A percentile compares a stretch with the other conserved stretches of the same genome.
Evolutionary conservation across 768 basidiomycete species (phyloP).

Genomic region (Gautieria morchelliformis): DNA sequence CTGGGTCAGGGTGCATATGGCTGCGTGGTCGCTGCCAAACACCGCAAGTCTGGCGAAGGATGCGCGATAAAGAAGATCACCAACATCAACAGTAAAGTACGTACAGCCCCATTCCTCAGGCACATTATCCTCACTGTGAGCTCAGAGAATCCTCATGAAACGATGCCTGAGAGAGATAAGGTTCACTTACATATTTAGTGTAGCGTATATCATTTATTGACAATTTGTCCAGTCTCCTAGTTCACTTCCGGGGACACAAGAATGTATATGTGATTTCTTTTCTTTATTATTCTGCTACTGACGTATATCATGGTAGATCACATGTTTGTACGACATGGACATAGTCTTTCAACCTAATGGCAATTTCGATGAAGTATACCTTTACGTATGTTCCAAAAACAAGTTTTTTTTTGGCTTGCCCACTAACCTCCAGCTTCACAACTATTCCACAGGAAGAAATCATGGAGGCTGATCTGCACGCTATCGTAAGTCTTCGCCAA

Average conservation of each 20-base stretch:
- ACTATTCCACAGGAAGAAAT: constrained; percentile 71
- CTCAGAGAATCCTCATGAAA: constrained; percentile 88
- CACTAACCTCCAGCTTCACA: not conserved
- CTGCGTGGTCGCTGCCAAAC: constrained; percentile 79
- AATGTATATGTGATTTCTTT: constrained; percentile 49
- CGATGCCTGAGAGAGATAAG: constrained; percentile 92
- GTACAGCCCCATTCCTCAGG: constrained; percentile 6
- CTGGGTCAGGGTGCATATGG: constrained; percentile 95
- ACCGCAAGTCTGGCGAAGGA: constrained; percentile 74
- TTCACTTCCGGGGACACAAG: constrained; percentile 98
- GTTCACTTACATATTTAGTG: constrained; percentile 26
- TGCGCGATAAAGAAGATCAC: constrained; percentile 97
- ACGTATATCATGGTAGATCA: constrained; percentile 48
- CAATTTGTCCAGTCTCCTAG: constrained; percentile 53
- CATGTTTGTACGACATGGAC: constrained; percentile 97
- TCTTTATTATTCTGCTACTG: constrained; percentile 3
- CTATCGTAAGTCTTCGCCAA: constrained; percentile 60
- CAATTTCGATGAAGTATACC: constrained; percentile 94
- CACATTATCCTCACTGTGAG: constrained; percentile 12
- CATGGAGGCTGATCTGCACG: constrained; percentile 99
- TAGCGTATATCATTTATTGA: not conserved
- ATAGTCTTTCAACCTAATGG: constrained; percentile 88
- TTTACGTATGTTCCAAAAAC: constrained; percentile 49
- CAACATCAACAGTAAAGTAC: constrained; percentile 82
- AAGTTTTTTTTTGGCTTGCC: not conserved